A percentile compares a stretch with the other conserved stretches of the same genome.
Conservation (phyloP, 371 early-diverging fungal species). For the Apophysomyces elegans region DNA sequence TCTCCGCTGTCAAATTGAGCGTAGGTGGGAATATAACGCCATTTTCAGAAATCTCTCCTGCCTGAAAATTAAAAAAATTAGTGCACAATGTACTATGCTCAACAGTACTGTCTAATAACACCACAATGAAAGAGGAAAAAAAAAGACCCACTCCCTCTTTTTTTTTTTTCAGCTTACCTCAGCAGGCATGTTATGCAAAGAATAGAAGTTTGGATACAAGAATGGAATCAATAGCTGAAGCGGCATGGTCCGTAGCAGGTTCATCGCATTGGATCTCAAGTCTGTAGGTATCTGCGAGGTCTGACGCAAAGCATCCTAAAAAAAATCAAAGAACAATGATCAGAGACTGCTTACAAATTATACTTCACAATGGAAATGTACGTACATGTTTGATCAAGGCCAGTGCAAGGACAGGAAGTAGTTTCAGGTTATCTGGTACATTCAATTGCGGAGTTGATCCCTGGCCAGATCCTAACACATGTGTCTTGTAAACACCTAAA, state of each 20-base stretch:
- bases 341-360: not conserved
- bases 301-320: slow-evolving; percentile 64
- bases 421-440: slow-evolving; percentile 82
- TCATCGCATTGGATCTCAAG: slow-evolving; percentile 73
- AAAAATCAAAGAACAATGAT: not conserved
- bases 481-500: slow-evolving; percentile 83
- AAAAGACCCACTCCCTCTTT: too few relatives aligned
- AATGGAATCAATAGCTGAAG: slow-evolving; percentile 78
- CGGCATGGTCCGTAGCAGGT: slow-evolving; percentile 76
- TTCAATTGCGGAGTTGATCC: slow-evolving; percentile 84
- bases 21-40: slow-evolving; percentile 74
- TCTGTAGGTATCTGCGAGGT: slow-evolving; percentile 77
- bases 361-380: not conserved
- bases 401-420: slow-evolving; percentile 85
- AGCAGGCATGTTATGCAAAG: slow-evolving; percentile 83
- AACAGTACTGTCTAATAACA: not conserved
- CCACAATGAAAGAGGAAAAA: too few relatives aligned
- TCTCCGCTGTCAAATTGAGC: slow-evolving; percentile 85
- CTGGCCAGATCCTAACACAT: slow-evolving; percentile 70
- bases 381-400: slow-evolving; percentile 80
- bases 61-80: slow-evolving; percentile 25
- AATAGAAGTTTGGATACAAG: slow-evolving; percentile 80
- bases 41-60: slow-evolving; percentile 61
- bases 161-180: slow-evolving; percentile 44
- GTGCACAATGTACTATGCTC: not conserved